phyloP scores from a whole-genome alignment of 257 asterid species.

The Solanum pimpinellifolium region DNA sequence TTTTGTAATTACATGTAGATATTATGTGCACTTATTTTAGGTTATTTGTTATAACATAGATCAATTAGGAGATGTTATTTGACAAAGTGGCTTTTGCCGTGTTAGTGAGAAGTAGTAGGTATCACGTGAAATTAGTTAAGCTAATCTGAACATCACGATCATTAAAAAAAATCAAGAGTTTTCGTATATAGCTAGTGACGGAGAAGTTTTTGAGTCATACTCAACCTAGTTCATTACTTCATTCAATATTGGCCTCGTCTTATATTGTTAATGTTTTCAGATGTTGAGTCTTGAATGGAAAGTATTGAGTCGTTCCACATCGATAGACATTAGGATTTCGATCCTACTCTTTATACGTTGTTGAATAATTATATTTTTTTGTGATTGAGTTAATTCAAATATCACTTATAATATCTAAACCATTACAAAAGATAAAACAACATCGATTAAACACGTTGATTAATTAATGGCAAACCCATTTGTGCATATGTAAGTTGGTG shows the following conservation, averaged over 20 bases:
- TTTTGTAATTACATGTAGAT: not conserved
- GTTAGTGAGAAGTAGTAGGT: too few relatives aligned
- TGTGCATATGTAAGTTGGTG: not conserved
- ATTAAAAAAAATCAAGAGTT: too few relatives aligned
- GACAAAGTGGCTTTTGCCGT: too few relatives aligned
- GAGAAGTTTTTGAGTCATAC: not conserved
- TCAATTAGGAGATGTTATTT: not conserved
- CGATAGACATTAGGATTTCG: not conserved
- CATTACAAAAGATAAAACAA: not conserved
- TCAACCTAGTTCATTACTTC: not conserved
- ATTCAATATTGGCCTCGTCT: too few relatives aligned
- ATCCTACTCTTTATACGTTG: not conserved
- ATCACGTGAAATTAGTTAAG: rapidly evolving
- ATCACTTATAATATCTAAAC: not conserved
- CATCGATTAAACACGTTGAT: not conserved
- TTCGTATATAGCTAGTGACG: not conserved
- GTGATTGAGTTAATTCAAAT: not conserved
- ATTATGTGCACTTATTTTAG: not conserved
- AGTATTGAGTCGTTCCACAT: not conserved
- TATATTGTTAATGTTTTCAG: not conserved
- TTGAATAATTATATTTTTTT: too few relatives aligned
- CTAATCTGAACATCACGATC: rapidly evolving
- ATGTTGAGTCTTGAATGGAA: not conserved
- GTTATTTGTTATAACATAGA: not conserved
- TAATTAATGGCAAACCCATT: too few relatives aligned